Evolutionary conservation across 257 asterid species (phyloP), one percentile per base, ranked within the genome.

Genomic region (Marsdenia floribunda): DNA sequence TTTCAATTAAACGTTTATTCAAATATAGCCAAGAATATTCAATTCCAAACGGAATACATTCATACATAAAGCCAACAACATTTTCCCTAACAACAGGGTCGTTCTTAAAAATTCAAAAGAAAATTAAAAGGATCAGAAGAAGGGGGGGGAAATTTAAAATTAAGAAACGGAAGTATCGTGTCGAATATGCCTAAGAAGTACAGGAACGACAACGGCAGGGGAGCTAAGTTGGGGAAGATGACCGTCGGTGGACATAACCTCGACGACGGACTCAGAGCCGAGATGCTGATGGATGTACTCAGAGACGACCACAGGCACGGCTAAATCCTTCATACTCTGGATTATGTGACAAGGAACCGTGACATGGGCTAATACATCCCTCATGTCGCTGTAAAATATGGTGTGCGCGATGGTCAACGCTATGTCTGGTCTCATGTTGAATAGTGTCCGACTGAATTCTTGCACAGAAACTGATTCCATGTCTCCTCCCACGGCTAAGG

Each of bases 341-440:
- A 92, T 89, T 21, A 93, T 83, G 81, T 90, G 97, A 75, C 97
- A 93, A 1, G 97, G 97, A 10, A 89, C 84, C 0, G 82, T 81
- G 0, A 93, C 97, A 16, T 77, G 90, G 7, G 77, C 64, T 21
- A 93, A 63, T 7, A 85, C 66, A 3, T 89, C 90, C 18, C 97
- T 76, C 73, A 88, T 42, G 46, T 90, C 97, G 33, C 91, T 86
- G 63, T 79, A 85, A 55, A 93, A 88, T 44, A 89, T 89, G 24
- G 88, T 89, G 3, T 83, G 88, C 0, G 87, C 86, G 13, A 91
- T 88, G 52, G 92, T 86, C 35, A 90, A 67, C 0, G 98, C 93
- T 49, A 93, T 89, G 86, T 93, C 98, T 0, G 98, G 98, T 37
- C 98, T 77, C 96, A 93, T 91, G 70, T 89, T 91, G 85, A 93